phyloP scores from a whole-genome alignment of 768 basidiomycete species.

The Auricularia heimuer region DNA sequence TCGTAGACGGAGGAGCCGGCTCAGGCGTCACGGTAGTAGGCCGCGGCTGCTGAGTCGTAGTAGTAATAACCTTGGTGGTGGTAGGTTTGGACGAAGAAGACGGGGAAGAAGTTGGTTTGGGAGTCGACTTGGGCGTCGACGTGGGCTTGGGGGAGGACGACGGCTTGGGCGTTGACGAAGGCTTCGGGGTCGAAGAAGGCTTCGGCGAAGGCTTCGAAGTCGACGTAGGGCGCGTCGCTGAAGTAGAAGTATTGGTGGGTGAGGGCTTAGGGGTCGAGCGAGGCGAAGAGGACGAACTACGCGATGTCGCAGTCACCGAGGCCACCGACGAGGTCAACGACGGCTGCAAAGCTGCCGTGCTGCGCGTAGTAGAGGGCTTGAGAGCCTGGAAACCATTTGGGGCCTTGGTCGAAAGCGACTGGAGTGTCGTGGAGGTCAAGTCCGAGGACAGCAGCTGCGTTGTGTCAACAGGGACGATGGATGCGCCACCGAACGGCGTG shows the following conservation, averaged over 20 bases:
- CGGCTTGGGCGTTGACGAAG: neutral
- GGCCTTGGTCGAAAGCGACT: neutral
- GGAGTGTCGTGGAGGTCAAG: neutral
- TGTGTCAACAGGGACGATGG: no score
- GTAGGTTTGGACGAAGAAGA: constrained; percentile 12
- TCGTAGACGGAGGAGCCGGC: constrained; percentile 13
- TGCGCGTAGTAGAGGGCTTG: neutral
- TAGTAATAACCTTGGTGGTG: constrained; percentile 9
- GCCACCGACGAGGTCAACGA: neutral
- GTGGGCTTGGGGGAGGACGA: constrained; percentile 1
- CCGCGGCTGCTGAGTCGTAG: neutral
- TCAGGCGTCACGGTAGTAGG: constrained; percentile 11
- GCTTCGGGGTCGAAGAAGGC: constrained; percentile 2
- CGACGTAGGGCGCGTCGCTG: constrained; percentile 7
- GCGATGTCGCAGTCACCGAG: neutral
- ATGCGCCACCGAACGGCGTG: neutral
- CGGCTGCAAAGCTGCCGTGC: no score
- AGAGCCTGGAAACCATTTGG: neutral
- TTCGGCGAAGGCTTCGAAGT: constrained; percentile 7
- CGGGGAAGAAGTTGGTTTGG: constrained; percentile 9
- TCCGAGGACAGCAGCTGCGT: neutral
- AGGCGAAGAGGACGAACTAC: neutral
- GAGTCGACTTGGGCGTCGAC: constrained; percentile 4
- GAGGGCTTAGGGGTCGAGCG: neutral
- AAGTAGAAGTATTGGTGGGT: constrained; percentile 1